phyloP scores from a whole-genome alignment of 345 rosid genomes.

The Moringa oleifera region DNA sequence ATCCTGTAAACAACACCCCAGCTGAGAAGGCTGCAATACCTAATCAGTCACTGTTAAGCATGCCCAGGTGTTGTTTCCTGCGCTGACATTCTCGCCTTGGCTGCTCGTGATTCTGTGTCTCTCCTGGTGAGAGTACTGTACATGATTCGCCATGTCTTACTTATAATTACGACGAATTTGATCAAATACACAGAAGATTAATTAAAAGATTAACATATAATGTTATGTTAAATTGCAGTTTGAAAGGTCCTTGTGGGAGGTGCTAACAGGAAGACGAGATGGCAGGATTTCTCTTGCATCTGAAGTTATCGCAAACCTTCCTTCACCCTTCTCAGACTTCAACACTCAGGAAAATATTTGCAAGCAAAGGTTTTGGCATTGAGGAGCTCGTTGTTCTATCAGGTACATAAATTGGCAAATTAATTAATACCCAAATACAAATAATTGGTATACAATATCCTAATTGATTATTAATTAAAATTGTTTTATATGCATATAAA shows the following conservation, averaged over 20 bases:
- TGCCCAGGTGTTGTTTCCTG: slow-evolving; percentile 55
- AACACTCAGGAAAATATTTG: slow-evolving; percentile 26
- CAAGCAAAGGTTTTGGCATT: slow-evolving; percentile 30
- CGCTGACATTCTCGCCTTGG: slow-evolving; percentile 53
- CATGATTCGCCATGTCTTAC: too few relatives aligned
- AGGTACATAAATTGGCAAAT: too few relatives aligned
- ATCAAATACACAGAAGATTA: too few relatives aligned
- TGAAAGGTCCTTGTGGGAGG: slow-evolving; percentile 38
- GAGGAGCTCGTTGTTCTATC: slow-evolving; percentile 52
- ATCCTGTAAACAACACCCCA: slow-evolving; percentile 20
- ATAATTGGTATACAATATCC: too few relatives aligned
- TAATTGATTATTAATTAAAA: too few relatives aligned
- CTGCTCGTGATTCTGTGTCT: slow-evolving; percentile 61
- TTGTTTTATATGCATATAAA: too few relatives aligned
- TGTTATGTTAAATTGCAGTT: slow-evolving; percentile 28
- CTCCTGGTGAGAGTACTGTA: slow-evolving; percentile 41
- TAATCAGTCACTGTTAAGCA: slow-evolving; percentile 33
- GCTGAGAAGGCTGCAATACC: slow-evolving; percentile 57
- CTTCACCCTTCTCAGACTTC: slow-evolving; percentile 40
- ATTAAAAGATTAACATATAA: too few relatives aligned
- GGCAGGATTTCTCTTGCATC: slow-evolving; percentile 43
- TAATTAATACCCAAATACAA: too few relatives aligned
- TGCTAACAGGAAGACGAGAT: slow-evolving; percentile 53
- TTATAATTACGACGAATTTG: too few relatives aligned
- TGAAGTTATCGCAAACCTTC: slow-evolving; percentile 38